Evolutionary conservation across 805 yeast genomes (phyloP).

Genomic region (Sungouiozyma ichnusensis): DNA sequence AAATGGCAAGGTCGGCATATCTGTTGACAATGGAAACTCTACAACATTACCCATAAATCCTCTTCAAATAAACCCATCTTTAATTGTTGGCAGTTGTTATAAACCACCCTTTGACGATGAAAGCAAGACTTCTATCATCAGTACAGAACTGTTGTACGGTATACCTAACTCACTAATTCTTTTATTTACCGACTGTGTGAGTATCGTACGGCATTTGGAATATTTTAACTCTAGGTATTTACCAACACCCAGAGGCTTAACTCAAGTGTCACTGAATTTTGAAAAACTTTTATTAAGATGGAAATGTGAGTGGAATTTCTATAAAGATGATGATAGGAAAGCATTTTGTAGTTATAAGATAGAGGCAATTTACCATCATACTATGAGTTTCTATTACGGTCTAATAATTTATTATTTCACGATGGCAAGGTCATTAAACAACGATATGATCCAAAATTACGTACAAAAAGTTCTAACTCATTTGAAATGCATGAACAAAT

Average conservation of each 20-base stretch:
- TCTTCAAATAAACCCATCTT: neutral
- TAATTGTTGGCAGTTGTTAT: neutral
- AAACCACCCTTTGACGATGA: conserved; percentile 10
- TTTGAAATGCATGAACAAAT: conserved; percentile 47
- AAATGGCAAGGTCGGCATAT: conserved; percentile 40
- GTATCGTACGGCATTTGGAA: conserved; percentile 51
- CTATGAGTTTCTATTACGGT: conserved; percentile 67
- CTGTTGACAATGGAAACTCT: conserved; percentile 21
- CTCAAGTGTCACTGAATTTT: conserved; percentile 23
- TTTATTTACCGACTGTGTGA: conserved; percentile 63
- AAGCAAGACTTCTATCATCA: conserved; percentile 22
- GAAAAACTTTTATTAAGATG: conserved; percentile 49
- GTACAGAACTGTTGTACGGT: conserved; percentile 76
- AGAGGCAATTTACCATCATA: conserved; percentile 71
- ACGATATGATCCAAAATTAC: conserved; percentile 48
- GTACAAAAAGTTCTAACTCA: conserved; percentile 54
- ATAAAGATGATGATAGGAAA: conserved; percentile 18
- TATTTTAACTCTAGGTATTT: conserved; percentile 30
- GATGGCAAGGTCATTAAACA: conserved; percentile 44
- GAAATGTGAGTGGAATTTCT: conserved; percentile 67
- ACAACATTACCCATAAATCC: neutral
- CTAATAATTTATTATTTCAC: conserved; percentile 62
- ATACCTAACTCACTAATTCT: conserved; percentile 70
- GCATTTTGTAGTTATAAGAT: conserved; percentile 31
- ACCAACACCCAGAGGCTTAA: conserved; percentile 18